A percentile compares a stretch with the other conserved stretches of the same genome.
These are phyloP conservation scores for Parafenestella ontariensis DNA, from an alignment of 2,329 filamentous ascomycete genomes.

Conservation along the genomic window DNA sequence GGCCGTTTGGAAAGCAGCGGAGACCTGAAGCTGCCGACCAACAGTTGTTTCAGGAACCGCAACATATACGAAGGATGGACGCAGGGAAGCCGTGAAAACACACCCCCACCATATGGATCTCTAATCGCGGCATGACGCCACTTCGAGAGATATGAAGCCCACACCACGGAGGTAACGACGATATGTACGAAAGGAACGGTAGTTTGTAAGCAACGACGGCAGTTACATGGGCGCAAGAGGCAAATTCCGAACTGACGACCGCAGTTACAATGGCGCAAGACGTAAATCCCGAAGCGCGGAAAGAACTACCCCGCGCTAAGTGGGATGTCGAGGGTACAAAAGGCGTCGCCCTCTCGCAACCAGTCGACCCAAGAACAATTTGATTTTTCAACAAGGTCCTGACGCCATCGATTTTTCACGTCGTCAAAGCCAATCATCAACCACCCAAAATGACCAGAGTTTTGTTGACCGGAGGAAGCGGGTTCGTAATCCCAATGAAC, in stretches of 20 bases:
- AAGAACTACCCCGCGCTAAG: slow-evolving; percentile 22
- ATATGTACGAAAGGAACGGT: background rate
- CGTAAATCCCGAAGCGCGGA: slow-evolving; percentile 19
- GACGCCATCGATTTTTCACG: background rate
- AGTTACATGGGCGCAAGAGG: slow-evolving; percentile 12
- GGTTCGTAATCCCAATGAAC: too few species aligned
- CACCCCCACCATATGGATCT: slow-evolving; percentile 12
- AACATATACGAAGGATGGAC: slow-evolving; percentile 7
- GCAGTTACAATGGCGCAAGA: slow-evolving; percentile 13
- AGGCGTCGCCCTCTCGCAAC: slow-evolving; percentile 7
- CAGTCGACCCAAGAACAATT: background rate
- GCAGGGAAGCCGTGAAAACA: slow-evolving; percentile 7
- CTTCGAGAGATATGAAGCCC: background rate
- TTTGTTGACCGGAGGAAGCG: slow-evolving; percentile 61
- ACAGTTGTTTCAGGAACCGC: slow-evolving; percentile 18
- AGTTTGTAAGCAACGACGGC: slow-evolving; percentile 15
- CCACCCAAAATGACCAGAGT: slow-evolving; percentile 46
- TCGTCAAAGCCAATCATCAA: background rate
- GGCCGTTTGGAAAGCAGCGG: slow-evolving; percentile 17
- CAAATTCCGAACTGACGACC: slow-evolving; percentile 3
- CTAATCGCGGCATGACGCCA: slow-evolving; percentile 21
- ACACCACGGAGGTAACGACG: slow-evolving; percentile 16
- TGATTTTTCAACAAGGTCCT: background rate
- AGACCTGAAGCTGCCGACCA: slow-evolving; percentile 17
- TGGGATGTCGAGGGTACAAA: slow-evolving; percentile 13